phyloP scores from a whole-genome alignment of 257 asterid genomes.

The Osmanthus fragrans region DNA sequence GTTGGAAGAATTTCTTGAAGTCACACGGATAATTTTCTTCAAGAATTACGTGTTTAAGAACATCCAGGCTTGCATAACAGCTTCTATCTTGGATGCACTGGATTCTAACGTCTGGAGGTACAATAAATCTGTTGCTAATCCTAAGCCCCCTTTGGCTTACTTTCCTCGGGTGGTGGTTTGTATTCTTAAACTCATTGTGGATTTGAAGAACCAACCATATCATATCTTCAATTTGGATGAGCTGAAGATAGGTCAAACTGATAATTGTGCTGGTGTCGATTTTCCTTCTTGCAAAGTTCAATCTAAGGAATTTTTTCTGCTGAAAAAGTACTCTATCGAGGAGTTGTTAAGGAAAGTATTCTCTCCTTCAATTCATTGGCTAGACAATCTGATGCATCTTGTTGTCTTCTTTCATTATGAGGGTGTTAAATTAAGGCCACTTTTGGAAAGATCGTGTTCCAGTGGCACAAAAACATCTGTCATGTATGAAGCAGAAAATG shows the following conservation, averaged over 20 bases:
- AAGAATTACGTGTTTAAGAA: slow-evolving; percentile 59
- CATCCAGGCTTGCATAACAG: slow-evolving; percentile 64
- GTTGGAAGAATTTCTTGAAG: slow-evolving; percentile 80
- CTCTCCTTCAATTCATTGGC: slow-evolving; percentile 73
- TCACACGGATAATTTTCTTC: slow-evolving; percentile 53
- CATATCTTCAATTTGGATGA: slow-evolving; percentile 50
- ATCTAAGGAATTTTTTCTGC: slow-evolving; percentile 39
- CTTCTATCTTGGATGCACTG: slow-evolving; percentile 64
- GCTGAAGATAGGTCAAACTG: slow-evolving; percentile 29
- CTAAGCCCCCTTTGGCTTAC: slow-evolving; percentile 72
- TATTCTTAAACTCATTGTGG: slow-evolving; percentile 66
- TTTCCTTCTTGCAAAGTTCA: slow-evolving; percentile 55
- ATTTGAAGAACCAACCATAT: slow-evolving; percentile 54
- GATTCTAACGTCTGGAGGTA: slow-evolving; percentile 65
- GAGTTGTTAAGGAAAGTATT: slow-evolving; percentile 68
- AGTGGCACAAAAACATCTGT: slow-evolving; percentile 61
- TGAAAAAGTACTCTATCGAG: slow-evolving; percentile 60
- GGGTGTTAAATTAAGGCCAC: slow-evolving; percentile 75
- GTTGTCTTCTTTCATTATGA: slow-evolving; percentile 72
- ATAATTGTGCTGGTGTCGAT: slow-evolving; percentile 30
- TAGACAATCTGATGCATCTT: slow-evolving; percentile 74
- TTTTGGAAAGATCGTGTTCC: slow-evolving; percentile 70
- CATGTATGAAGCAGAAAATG: slow-evolving; percentile 71
- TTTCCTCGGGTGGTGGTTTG: slow-evolving; percentile 73
- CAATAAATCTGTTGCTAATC: slow-evolving; percentile 46